Conservation (phyloP, 768 basidiomycete species). For the Amylocystis lapponica region DNA sequence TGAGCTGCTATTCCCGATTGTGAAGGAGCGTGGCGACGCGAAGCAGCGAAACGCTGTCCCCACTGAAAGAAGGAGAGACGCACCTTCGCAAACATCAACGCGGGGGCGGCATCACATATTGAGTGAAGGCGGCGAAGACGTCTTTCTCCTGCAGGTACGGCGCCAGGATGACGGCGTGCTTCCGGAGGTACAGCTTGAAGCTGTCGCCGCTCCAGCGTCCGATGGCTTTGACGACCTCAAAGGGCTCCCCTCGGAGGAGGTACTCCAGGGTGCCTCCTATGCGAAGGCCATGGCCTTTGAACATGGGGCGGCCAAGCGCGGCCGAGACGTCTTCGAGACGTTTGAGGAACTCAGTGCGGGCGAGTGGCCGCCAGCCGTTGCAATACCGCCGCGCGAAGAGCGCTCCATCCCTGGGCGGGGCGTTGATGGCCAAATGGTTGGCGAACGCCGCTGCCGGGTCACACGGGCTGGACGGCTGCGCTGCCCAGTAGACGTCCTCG, state of each 20-base stretch:
- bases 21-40: too few relatives aligned
- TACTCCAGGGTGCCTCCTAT: constrained; percentile 32
- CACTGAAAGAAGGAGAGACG: too few relatives aligned
- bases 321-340: constrained; percentile 9
- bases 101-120: constrained; percentile 1
- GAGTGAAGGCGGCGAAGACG: background rate
- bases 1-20: too few relatives aligned
- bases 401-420: constrained; percentile 14
- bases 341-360: constrained; percentile 19
- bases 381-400: constrained; percentile 34
- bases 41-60: too few relatives aligned
- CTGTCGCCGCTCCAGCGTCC: constrained; percentile 33
- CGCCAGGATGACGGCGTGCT: constrained; percentile 24
- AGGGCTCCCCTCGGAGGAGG: constrained; percentile 29
- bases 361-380: too few relatives aligned
- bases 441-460: constrained; percentile 22
- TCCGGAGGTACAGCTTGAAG: constrained; percentile 23
- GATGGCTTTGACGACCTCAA: constrained; percentile 32
- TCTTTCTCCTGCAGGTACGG: constrained; percentile 22
- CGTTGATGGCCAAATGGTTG: constrained; percentile 28
- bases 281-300: constrained; percentile 27
- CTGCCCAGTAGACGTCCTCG: constrained; percentile 29
- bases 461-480: constrained; percentile 17
- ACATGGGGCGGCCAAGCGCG: constrained; percentile 4
- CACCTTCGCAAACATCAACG: too few relatives aligned